A percentile compares a stretch with the other conserved stretches of the same genome.
Conservation (phyloP, 495 filamentous ascomycete species). For the Elaphomyces granulatus region DNA sequence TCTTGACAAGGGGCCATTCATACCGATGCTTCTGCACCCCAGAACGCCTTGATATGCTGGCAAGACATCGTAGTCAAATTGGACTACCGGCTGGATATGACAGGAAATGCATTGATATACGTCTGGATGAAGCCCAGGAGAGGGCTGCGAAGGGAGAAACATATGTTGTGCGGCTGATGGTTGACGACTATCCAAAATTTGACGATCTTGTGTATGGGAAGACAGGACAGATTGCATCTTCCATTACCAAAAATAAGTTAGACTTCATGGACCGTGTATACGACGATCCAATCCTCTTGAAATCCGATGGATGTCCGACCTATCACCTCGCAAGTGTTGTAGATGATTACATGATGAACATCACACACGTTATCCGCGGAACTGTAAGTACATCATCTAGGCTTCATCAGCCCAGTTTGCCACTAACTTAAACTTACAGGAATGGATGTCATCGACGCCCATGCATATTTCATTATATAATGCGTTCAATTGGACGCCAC, state of each 20-base stretch:
- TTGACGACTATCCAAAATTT: constrained; percentile 43
- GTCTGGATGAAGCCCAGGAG: constrained; percentile 49
- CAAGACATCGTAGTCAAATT: constrained; percentile 39
- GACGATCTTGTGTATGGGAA: constrained; percentile 65
- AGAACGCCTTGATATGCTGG: constrained; percentile 50
- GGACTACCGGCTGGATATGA: constrained; percentile 61
- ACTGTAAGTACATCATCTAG: constrained; percentile 37
- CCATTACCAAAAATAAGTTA: constrained; percentile 21
- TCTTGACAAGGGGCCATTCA: constrained; percentile 56
- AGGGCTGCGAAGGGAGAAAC: constrained; percentile 50
- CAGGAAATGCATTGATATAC: constrained; percentile 55
- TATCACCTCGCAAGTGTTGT: constrained; percentile 97
- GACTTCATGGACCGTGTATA: constrained; percentile 35
- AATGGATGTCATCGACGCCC: constrained; percentile 92
- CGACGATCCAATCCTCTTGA: constrained; percentile 74
- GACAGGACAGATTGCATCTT: constrained; percentile 34
- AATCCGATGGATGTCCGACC: constrained; percentile 81
- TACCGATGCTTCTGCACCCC: constrained; percentile 89
- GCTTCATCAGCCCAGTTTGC: not conserved
- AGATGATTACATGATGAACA: constrained; percentile 86
- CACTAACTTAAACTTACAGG: constrained; percentile 22
- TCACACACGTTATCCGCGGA: constrained; percentile 89
- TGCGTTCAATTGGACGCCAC: constrained; percentile 78
- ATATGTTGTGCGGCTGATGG: constrained; percentile 66
- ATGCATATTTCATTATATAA: constrained; percentile 77